A percentile compares a stretch with the other conserved stretches of the same genome.
phyloP scores from a whole-genome alignment of 2,329 filamentous ascomycete genomes.

The Teratosphaeria gauchensis region DNA sequence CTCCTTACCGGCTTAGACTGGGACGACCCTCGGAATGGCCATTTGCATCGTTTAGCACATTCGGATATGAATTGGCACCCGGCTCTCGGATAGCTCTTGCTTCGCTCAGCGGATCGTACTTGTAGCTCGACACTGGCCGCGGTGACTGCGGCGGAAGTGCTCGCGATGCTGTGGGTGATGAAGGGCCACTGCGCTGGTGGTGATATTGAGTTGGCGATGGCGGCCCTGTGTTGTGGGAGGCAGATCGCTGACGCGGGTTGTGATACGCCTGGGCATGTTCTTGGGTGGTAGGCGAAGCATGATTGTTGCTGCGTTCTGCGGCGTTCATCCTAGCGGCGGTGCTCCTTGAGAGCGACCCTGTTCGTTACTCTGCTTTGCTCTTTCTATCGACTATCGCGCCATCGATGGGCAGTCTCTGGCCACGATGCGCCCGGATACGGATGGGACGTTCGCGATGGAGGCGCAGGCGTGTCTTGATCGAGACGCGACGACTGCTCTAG shows the following conservation, averaged over 20 bases:
- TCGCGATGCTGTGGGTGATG: slow-evolving; percentile 26
- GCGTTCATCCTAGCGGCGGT: slow-evolving; percentile 10
- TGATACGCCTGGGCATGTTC: too few relatives aligned
- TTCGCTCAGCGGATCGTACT: slow-evolving; percentile 40
- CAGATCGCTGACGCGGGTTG: slow-evolving; percentile 13
- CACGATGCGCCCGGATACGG: background rate
- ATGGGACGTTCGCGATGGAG: background rate
- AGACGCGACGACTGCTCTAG: background rate
- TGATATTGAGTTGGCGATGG: slow-evolving; percentile 20
- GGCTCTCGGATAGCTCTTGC: slow-evolving; percentile 28
- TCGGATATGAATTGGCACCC: slow-evolving; percentile 8
- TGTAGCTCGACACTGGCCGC: slow-evolving; percentile 33
- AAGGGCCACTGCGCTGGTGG: slow-evolving; percentile 26
- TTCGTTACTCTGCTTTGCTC: background rate
- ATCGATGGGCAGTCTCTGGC: background rate
- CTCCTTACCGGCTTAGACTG: slow-evolving; percentile 10
- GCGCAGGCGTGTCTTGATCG: background rate
- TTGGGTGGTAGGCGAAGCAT: slow-evolving; percentile 26
- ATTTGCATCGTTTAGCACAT: slow-evolving; percentile 15
- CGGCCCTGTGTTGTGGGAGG: slow-evolving; percentile 18
- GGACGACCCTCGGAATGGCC: slow-evolving; percentile 13
- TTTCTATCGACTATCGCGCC: background rate
- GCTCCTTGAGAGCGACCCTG: background rate
- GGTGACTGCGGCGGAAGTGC: slow-evolving; percentile 27
- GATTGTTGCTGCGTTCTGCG: slow-evolving; percentile 10